These are phyloP conservation scores for Nitzschia sp. DNA, from an alignment of 108 stramenopile genomes.

Conservation along the genomic window DNA sequence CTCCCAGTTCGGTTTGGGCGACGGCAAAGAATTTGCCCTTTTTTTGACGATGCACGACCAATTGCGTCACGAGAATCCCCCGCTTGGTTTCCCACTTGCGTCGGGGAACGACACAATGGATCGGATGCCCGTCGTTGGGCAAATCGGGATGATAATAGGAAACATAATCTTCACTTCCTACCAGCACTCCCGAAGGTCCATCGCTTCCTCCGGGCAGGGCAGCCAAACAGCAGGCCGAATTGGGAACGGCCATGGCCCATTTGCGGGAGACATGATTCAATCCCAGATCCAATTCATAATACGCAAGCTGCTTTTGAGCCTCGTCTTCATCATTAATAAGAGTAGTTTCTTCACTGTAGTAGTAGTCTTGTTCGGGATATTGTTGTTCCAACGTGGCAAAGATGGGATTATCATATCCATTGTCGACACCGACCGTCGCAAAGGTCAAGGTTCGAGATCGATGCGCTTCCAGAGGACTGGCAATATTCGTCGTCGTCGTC, in stretches of 20 bases:
- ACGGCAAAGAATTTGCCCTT: slow-evolving; percentile 94
- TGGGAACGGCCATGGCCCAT: slow-evolving; percentile 72
- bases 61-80: slow-evolving; percentile 82
- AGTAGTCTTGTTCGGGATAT: slow-evolving; percentile 86
- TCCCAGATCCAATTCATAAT: slow-evolving; percentile 98
- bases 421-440: slow-evolving; percentile 90
- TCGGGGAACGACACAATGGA: slow-evolving; percentile 79
- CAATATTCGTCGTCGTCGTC: slow-evolving; percentile 65
- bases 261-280: slow-evolving; percentile 97
- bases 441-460: slow-evolving; percentile 82
- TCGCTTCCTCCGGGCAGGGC: slow-evolving; percentile 92
- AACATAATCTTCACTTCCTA: slow-evolving; percentile 95
- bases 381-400: slow-evolving; percentile 96
- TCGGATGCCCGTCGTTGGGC: slow-evolving; percentile 16
- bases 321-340: slow-evolving; percentile 12
- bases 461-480: slow-evolving; percentile 96
- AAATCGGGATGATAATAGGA: slow-evolving; percentile 75
- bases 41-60: slow-evolving; percentile 86
- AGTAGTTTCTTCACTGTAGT: slow-evolving; percentile 17
- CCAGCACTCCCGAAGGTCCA: slow-evolving; percentile 93
- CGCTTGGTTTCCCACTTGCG: slow-evolving; percentile 65
- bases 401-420: slow-evolving; percentile 97
- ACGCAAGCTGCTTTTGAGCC: slow-evolving; percentile 69
- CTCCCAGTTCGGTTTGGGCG: slow-evolving; percentile 95
- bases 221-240: slow-evolving; percentile 86